These are phyloP conservation scores for Aspergillus melleus DNA, from an alignment of 2,329 filamentous ascomycete genomes.

Conservation along the genomic window DNA sequence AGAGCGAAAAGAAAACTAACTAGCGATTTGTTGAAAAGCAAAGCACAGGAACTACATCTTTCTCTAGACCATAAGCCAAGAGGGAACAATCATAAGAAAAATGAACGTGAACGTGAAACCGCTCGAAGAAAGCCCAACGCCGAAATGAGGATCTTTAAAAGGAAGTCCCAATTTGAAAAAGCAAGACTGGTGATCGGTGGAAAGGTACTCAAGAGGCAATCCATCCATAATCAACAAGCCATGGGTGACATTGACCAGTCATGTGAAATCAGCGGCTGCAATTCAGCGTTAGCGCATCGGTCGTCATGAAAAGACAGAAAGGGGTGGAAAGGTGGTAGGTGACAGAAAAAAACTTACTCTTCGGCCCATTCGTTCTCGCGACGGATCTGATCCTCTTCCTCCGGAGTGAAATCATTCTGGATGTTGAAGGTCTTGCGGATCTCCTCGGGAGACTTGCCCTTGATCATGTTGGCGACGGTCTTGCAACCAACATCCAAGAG, in stretches of 20 bases:
- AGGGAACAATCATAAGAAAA: neutral
- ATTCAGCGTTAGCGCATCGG: neutral
- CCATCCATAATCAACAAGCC: neutral
- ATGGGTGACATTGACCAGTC: neutral
- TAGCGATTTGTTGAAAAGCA: neutral
- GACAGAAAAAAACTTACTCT: constrained; percentile 54
- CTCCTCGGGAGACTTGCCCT: constrained; percentile 99
- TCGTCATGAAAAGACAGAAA: constrained; percentile 3
- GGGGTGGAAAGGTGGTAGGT: neutral
- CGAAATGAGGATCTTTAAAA: constrained; percentile 12
- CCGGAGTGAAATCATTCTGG: constrained; percentile 97
- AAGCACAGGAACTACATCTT: constrained; percentile 4
- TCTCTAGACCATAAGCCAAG: neutral
- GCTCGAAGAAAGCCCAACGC: constrained; percentile 24
- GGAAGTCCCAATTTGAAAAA: constrained; percentile 4
- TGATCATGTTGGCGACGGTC: constrained; percentile 99
- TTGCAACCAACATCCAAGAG: constrained; percentile 98
- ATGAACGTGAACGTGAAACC: constrained; percentile 9
- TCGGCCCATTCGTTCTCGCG: constrained; percentile 91
- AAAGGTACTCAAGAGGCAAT: neutral
- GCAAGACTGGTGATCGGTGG: constrained; percentile 2
- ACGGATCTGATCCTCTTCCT: constrained; percentile 97
- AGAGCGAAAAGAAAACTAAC: neutral
- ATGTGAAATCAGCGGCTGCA: constrained; percentile 51
- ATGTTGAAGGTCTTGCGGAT: constrained; percentile 99